Evolutionary conservation across 495 filamentous ascomycete genomes (phyloP), one percentile per base, ranked within the genome.

Genomic region (Daldinia bambusicola): DNA sequence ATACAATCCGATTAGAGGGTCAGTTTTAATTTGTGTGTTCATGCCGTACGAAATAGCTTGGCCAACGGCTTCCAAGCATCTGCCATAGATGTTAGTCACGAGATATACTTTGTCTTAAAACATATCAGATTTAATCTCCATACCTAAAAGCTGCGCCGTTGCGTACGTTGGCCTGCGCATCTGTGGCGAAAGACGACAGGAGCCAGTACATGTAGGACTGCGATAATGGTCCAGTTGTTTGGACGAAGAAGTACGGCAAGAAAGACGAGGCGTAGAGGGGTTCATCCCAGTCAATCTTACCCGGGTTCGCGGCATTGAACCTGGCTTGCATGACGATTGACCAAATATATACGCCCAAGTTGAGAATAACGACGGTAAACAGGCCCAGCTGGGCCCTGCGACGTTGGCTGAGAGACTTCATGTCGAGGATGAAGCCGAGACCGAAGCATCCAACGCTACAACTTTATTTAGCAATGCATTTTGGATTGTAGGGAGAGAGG

Each of bases 151-250:
- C 70, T 9, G 70, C 70, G 16, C 70, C 70, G 32, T 72, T 72
- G 9, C 70, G 66, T 30, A 72, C 70, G 4, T 72, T 72, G 14
- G 70, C 18, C 31, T 69, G 65, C 6, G 70, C 65, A 20, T 72
- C 70, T 4, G 70, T 72, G 18, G 70, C 70, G 16, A 72, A 72
- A 2, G 70, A 72, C 12, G 70, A 72, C 2, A 72, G 61, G 13
- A 72, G 70, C 70, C 65, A 72, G 51, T 72, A 72, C 65, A 72
- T 72, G 6, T 72, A 72, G 0, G 70, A 72, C 55, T 72, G 70
- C 43, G 70, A 72, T 16, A 72, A 22, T 6, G 70, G 70, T 12
- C 70, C 70, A 4, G 70, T 72, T 26, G 70, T 72, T 51, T 72
- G 70, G 55, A 72, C 65, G 66, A 72, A 72, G 56, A 72, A 72